A percentile compares a stretch with the other conserved stretches of the same genome.
phyloP scores from a whole-genome alignment of 495 filamentous ascomycete species.

The Aspergillus heteromorphus region DNA sequence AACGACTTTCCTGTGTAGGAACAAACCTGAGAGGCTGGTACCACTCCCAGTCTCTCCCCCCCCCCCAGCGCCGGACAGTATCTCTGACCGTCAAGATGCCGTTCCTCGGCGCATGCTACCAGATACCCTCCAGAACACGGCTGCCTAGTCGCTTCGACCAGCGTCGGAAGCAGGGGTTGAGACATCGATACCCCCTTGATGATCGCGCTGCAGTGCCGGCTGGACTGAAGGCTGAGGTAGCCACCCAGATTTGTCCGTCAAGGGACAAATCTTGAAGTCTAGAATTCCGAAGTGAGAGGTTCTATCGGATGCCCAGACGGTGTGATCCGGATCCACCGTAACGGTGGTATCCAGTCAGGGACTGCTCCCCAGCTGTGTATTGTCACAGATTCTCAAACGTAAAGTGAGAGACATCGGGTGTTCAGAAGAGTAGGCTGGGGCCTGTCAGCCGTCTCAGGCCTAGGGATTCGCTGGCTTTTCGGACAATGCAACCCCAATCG shows the following conservation, averaged over 20 bases:
- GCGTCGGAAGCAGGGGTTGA: not conserved
- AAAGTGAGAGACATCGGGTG: not conserved
- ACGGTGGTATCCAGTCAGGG: not conserved
- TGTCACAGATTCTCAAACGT: not conserved
- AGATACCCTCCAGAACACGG: not conserved
- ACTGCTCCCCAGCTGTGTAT: not conserved
- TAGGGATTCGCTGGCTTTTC: not conserved
- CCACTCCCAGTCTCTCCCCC: not conserved
- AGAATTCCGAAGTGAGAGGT: constrained; percentile 2
- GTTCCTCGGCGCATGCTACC: not conserved
- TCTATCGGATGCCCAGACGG: not conserved
- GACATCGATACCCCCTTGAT: not conserved
- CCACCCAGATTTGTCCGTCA: not conserved
- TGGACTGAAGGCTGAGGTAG: not conserved
- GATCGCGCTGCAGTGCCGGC: not conserved
- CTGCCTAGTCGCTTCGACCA: not conserved
- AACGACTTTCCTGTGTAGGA: constrained; percentile 3
- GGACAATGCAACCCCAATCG: constrained; percentile 12
- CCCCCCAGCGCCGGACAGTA: not conserved
- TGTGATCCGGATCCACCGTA: not conserved
- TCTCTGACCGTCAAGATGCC: not conserved
- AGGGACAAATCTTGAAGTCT: not conserved
- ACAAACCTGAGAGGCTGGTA: not conserved
- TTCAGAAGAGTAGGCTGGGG: not conserved
- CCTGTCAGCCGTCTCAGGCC: not conserved